Conservation (phyloP, 192 early-diverging fungal species). For the Coemansia sp. region DNA sequence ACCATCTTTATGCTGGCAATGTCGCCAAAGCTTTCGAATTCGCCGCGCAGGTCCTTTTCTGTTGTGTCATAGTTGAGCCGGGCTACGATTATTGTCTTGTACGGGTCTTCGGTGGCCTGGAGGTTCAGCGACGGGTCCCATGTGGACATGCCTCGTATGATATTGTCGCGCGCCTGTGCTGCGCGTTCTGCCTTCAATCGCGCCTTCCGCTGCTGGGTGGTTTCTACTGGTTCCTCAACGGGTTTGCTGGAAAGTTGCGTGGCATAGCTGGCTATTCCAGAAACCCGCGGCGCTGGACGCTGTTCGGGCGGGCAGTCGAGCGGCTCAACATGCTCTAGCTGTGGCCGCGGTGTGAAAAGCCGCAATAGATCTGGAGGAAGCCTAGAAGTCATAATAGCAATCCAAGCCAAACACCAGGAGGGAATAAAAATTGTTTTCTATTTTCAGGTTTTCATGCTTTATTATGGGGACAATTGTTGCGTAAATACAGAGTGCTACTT, state of each 20-base stretch:
- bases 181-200: constrained; percentile 38
- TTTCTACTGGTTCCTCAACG: constrained; percentile 20
- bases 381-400: constrained; percentile 32
- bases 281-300: constrained; percentile 21
- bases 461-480: too few relatives aligned
- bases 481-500: constrained; percentile 1
- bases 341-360: constrained; percentile 50
- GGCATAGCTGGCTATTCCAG: constrained; percentile 30
- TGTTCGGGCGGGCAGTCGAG: constrained; percentile 30
- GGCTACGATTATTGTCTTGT: constrained; percentile 87
- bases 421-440: too few relatives aligned
- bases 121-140: constrained; percentile 59
- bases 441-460: too few relatives aligned
- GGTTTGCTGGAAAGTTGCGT: constrained; percentile 20
- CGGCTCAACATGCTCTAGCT: constrained; percentile 21
- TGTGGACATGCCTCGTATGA: constrained; percentile 28
- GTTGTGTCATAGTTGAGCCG: constrained; percentile 60
- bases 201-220: constrained; percentile 35
- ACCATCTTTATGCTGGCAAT: constrained; percentile 68
- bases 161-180: constrained; percentile 26
- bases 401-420: too few relatives aligned
- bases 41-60: constrained; percentile 63
- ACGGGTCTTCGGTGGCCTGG: constrained; percentile 78
- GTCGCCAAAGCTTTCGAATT: constrained; percentile 78
- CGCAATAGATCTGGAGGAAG: constrained; percentile 45